A percentile compares a stretch with the other conserved stretches of the same genome.
phyloP scores from a whole-genome alignment of 371 early-diverging fungal species.

The Rhizomucor pusillus region DNA sequence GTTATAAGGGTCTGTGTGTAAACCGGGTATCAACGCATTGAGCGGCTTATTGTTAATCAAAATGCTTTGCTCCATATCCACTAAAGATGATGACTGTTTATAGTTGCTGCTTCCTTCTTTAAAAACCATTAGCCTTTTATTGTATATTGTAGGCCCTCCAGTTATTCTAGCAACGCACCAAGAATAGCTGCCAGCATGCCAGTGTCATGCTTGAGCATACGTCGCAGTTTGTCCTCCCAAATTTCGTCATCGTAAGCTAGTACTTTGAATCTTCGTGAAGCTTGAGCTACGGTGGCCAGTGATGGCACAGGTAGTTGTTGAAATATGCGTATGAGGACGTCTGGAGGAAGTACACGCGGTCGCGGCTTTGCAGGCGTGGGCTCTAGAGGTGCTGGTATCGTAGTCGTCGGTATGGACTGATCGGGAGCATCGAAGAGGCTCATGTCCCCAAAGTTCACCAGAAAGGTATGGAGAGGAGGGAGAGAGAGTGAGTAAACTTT shows the following conservation, averaged over 20 bases:
- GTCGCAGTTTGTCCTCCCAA: conserved; percentile 54
- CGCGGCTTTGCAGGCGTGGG: conserved; percentile 5
- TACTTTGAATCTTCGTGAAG: conserved; percentile 62
- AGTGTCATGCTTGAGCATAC: conserved; percentile 35
- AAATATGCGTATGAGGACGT: conserved; percentile 48
- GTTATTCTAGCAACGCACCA: conserved; percentile 4
- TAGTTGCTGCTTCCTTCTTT: too few species aligned
- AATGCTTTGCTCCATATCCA: conserved; percentile 32
- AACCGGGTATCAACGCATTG: conserved; percentile 55
- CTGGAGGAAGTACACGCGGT: conserved; percentile 38
- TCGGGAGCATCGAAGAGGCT: conserved; percentile 4
- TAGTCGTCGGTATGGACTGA: neutral
- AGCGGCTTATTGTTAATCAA: conserved; percentile 48
- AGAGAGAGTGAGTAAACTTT: neutral
- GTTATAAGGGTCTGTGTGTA: conserved; percentile 54
- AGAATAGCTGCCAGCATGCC: conserved; percentile 28
- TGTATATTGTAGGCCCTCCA: too few species aligned
- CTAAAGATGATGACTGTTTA: conserved; percentile 32
- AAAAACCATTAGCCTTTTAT: too few species aligned
- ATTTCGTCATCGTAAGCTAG: conserved; percentile 64
- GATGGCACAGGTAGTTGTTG: conserved; percentile 49
- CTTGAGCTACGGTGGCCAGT: conserved; percentile 47
- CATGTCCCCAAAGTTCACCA: conserved; percentile 1
- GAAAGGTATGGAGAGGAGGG: neutral
- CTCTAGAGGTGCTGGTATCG: conserved; percentile 12